Evolutionary conservation across 345 rosid genomes (phyloP).

Genomic region (Diplotaxis tenuifolia): DNA sequence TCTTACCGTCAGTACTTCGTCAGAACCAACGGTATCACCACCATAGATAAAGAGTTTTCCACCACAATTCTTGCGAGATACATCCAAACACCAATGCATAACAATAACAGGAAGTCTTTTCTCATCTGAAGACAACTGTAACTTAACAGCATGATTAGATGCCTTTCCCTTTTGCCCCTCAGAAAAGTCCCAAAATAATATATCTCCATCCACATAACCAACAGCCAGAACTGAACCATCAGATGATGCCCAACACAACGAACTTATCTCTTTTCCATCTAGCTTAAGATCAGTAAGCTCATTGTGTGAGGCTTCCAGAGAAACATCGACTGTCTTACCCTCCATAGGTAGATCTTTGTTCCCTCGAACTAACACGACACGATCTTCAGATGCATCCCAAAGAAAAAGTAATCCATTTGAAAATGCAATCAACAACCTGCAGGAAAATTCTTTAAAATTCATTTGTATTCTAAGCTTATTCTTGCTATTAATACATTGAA

Average conservation of each 20-base stretch:
- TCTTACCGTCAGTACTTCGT: conserved; percentile 76
- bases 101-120: conserved; percentile 79
- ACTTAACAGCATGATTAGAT: conserved; percentile 55
- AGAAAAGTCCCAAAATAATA: conserved; percentile 68
- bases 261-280: conserved; percentile 73
- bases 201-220: conserved; percentile 88
- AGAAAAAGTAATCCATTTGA: conserved; percentile 67
- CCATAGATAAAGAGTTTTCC: conserved; percentile 80
- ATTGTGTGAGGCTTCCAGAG: conserved; percentile 33
- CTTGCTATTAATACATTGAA: not conserved
- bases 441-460: conserved; percentile 29
- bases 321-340: conserved; percentile 41
- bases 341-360: conserved; percentile 63
- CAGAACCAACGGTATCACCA: conserved; percentile 78
- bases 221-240: conserved; percentile 84
- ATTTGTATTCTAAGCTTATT: not conserved
- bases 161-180: conserved; percentile 42
- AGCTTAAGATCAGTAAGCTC: conserved; percentile 43
- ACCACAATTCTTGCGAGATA: conserved; percentile 44
- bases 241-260: conserved; percentile 82
- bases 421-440: conserved; percentile 78
- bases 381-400: conserved; percentile 80
- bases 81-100: conserved; percentile 58
- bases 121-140: conserved; percentile 63
- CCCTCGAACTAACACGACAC: conserved; percentile 53